A percentile compares a stretch with the other conserved stretches of the same genome.
Conservation (phyloP, 805 yeast species). For the Brettanomyces custersianus region DNA sequence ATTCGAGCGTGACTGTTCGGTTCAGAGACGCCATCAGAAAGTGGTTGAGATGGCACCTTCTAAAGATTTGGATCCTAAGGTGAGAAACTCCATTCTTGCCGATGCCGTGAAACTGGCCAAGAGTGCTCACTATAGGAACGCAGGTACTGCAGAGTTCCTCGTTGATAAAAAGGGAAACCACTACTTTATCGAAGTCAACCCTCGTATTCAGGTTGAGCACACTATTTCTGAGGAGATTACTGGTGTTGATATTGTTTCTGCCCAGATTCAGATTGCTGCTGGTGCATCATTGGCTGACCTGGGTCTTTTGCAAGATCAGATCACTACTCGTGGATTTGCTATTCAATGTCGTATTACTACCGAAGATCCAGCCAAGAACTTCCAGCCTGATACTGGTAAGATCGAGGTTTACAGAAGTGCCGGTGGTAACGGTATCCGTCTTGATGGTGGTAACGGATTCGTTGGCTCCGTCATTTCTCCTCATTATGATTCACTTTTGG, state of each 20-base stretch:
- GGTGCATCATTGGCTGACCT: conserved; percentile 91
- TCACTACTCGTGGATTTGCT: conserved; percentile 95
- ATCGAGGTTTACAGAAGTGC: conserved; percentile 96
- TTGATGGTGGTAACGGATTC: conserved; percentile 98
- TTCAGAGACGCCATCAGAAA: conserved; percentile 98
- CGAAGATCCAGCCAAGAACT: conserved; percentile 92
- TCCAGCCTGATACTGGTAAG: conserved; percentile 98
- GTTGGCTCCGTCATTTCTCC: conserved; percentile 96
- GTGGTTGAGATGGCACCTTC: conserved; percentile 99
- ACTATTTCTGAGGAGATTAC: conserved; percentile 98
- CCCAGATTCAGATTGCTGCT: conserved; percentile 97
- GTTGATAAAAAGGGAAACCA: conserved; percentile 92
- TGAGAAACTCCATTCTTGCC: conserved; percentile 84
- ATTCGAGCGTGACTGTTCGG: conserved; percentile 98
- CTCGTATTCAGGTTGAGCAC: conserved; percentile 97
- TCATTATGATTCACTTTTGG: conserved; percentile 96
- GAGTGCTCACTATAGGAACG: conserved; percentile 85
- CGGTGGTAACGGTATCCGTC: conserved; percentile 98
- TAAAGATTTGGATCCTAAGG: conserved; percentile 69
- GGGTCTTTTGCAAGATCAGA: conserved; percentile 88
- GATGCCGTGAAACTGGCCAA: conserved; percentile 93
- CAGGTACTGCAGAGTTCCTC: conserved; percentile 97
- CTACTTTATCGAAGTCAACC: conserved; percentile 96
- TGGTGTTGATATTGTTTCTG: conserved; percentile 95
- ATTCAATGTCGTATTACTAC: conserved; percentile 99